Base-by-base conservation (phyloP, 768 basidiomycete genomes). In the Lanmaoa rubissima region DNA sequence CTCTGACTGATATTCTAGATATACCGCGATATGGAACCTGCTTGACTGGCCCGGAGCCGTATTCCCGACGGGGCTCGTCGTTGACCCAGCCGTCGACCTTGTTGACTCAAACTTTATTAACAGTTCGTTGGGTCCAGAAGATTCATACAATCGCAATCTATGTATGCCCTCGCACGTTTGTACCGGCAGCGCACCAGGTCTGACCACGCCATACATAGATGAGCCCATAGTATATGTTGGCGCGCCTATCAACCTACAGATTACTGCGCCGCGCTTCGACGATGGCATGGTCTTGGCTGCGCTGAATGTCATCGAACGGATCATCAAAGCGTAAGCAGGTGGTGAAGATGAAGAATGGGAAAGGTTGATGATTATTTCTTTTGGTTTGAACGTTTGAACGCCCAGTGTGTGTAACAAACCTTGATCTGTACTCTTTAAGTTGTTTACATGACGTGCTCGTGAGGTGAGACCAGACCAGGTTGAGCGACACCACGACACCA, bases 1-100 rank as follows among this genome's bases (percentile, higher is more conserved):
- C n/a, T 50, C 24, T 46, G 39, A 55, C 11, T 0, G 16, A 14
- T 12, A 14, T 24, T 19, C 21, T 44, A 75, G 75, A 10, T 79
- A 78, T 54, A 78, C 78, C 0, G 72, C 68, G 12, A 60, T 76
- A 26, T 77, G 74, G 70, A 81, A 81, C 54, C 61, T 80, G 16
- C 62, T 74, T 14, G 79, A 81, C 62, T 79, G 75, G 50, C 74
- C 79, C 0, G 72, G 73, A 1, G 73, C 71, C 4, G 74, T 78
- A 7, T 76, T 81, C 65, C 80, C 78, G 9, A 76, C 74, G 19
- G 76, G 78, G 19, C 68, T 73, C 31, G 39, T 56, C 16, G 59
- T 54, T 44, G 66, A 73, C 51, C 62, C 73, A 42, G 41, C 60
- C 2, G 6, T 69, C 9, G 74, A 75, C 31, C 17, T 50, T 24